Evolutionary conservation across 108 stramenopile genomes (phyloP), one percentile per base, ranked within the genome.

Genomic region (Cyclotella sp.): DNA sequence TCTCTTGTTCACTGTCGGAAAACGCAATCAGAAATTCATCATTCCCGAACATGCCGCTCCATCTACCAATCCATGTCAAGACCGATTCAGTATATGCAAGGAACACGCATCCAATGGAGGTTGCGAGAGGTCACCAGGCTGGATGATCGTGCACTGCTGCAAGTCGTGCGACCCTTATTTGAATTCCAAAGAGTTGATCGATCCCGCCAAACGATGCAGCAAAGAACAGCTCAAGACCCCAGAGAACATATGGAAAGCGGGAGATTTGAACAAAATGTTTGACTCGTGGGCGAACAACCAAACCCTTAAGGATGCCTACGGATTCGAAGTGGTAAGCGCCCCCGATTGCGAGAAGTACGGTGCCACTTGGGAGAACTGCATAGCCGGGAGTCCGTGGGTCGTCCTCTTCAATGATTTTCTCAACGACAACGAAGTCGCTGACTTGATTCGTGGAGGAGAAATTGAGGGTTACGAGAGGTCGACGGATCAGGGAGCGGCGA

Each of bases 91-190:
- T 29, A 80, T 87, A 11, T 74, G 72, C 60, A 27, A 72, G 8
- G 63, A 73, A 27, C 72, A 76, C 26, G 84, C 89, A 61, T 61
- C 70, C 19, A 26, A 69, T 34, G 89, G 89, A 5, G 77, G 65
- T 13, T 89, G 89, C 54, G 40, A 34, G 53, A 22, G 60, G 16
- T 43, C 66, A 39, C 87, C 87, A 6, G 87, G 85, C 41, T 90
- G 86, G 86, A 87, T 87, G 87, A 90, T 90, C 55, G 87, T 87
- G 3, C 83, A 87, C 61, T 90, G 89, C 55, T 86, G 86, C 59
- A 63, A 84, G 47, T 83, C 82, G 15, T 90, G 89, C 60, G 84
- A 89, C 68, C 72, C 78, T 0, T 72, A 83, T 18, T 57, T 89
- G 68, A 78, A 86, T 70, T 77, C 88, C 15, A 75, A 58, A 27